Evolutionary conservation across 2,329 filamentous ascomycete species (phyloP).

Genomic region (Pseudocercospora ulei): DNA sequence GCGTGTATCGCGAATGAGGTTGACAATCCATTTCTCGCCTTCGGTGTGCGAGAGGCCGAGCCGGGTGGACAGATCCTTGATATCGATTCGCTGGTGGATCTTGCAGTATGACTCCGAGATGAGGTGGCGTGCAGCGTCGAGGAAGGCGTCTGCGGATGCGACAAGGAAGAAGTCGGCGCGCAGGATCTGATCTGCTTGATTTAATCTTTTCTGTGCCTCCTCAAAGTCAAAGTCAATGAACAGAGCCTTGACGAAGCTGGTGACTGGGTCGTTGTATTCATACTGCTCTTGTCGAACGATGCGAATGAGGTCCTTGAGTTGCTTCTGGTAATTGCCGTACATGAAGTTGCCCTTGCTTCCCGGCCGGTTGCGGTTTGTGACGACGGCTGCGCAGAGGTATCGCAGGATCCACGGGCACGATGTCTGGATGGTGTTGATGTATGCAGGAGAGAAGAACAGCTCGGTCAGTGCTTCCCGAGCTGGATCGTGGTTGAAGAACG

Average conservation of each 20-base stretch:
- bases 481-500: constrained; percentile 93
- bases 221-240: constrained; percentile 97
- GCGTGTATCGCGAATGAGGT: constrained; percentile 92
- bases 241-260: constrained; percentile 89
- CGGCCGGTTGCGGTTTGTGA: constrained; percentile 63
- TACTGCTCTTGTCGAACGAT: constrained; percentile 95
- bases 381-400: constrained; percentile 87
- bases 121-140: constrained; percentile 86
- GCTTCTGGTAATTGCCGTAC: constrained; percentile 94
- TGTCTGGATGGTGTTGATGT: constrained; percentile 99
- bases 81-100: constrained; percentile 97
- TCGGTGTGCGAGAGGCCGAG: constrained; percentile 87
- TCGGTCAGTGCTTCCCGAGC: constrained; percentile 86
- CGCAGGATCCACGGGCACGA: constrained; percentile 92
- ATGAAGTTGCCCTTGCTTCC: constrained; percentile 93
- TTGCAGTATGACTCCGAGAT: constrained; percentile 99
- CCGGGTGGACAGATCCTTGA: constrained; percentile 81
- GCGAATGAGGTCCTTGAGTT: constrained; percentile 92
- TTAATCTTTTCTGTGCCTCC: constrained; percentile 82
- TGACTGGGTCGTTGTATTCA: constrained; percentile 93
- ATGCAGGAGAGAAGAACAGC: constrained; percentile 90
- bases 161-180: constrained; percentile 92
- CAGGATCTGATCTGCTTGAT: constrained; percentile 80
- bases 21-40: constrained; percentile 99
- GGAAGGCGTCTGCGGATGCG: constrained; percentile 73